These are phyloP conservation scores for Escovopsis sp. DNA, from an alignment of 2,329 filamentous ascomycete genomes.

Conservation along the genomic window DNA sequence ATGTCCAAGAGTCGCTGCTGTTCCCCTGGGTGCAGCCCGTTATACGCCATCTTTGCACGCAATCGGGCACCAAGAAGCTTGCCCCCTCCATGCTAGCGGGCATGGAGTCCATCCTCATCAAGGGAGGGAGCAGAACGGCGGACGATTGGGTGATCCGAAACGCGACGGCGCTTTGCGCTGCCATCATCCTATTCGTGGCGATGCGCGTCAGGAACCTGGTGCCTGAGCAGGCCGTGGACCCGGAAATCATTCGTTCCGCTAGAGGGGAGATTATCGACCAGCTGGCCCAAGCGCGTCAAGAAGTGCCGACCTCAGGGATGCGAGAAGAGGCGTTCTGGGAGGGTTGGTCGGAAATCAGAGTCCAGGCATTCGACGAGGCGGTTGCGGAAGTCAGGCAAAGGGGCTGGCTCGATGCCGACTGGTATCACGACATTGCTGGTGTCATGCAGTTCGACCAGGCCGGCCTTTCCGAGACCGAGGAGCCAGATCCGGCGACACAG, in stretches of 20 bases:
- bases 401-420: conserved; percentile 46
- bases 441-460: conserved; percentile 23
- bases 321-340: conserved; percentile 37
- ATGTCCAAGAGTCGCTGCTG: conserved; percentile 21
- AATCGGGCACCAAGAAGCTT: conserved; percentile 44
- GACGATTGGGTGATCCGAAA: conserved; percentile 36
- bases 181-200: conserved; percentile 45
- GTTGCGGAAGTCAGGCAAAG: conserved; percentile 41
- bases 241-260: conserved; percentile 28
- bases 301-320: conserved; percentile 21
- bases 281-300: conserved; percentile 25
- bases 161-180: conserved; percentile 40
- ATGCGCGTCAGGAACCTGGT: conserved; percentile 31
- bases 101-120: conserved; percentile 41
- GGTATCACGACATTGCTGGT: conserved; percentile 46
- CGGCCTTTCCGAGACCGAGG: conserved; percentile 19
- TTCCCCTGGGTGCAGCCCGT: conserved; percentile 57
- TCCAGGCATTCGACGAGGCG: conserved; percentile 46
- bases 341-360: conserved; percentile 34
- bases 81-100: conserved; percentile 63
- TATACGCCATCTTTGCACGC: conserved; percentile 48
- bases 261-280: conserved; percentile 33
- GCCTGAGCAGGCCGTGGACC: conserved; percentile 23
- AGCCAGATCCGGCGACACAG: conserved; percentile 15
- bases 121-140: conserved; percentile 27